These are phyloP conservation scores for Limonium bicolor DNA, from an alignment of 148 eudicot species.

Conservation along the genomic window DNA sequence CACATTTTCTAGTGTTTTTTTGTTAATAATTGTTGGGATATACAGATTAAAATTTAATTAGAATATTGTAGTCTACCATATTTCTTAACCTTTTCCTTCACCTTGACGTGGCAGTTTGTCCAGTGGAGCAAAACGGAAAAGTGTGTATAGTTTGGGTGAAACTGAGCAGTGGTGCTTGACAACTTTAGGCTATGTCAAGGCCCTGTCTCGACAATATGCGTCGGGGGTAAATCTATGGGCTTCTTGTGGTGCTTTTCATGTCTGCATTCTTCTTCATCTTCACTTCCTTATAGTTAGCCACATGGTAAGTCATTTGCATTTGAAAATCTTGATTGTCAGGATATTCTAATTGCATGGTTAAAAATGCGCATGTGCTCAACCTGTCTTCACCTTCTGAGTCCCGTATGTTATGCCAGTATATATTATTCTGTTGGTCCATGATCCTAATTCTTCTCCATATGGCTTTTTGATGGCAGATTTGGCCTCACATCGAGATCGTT, in stretches of 20 bases:
- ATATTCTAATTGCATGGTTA: neutral
- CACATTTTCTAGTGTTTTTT: neutral
- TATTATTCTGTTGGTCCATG: neutral
- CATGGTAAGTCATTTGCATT: neutral
- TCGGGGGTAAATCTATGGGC: slow-evolving; percentile 56
- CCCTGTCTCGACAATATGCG: slow-evolving; percentile 87
- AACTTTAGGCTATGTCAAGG: slow-evolving; percentile 80
- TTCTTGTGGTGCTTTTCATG: too few relatives aligned
- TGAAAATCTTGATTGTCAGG: neutral
- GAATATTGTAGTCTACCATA: neutral
- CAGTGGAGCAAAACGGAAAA: slow-evolving; percentile 28
- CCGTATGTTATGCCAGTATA: neutral
- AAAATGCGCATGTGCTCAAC: too few relatives aligned
- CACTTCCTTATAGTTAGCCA: neutral
- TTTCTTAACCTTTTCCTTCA: too few relatives aligned
- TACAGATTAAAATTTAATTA: neutral
- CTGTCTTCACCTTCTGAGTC: too few relatives aligned
- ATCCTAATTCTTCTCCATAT: too few relatives aligned
- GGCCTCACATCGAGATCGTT: slow-evolving; percentile 73
- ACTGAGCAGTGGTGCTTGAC: slow-evolving; percentile 87
- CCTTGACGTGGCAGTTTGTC: slow-evolving; percentile 22
- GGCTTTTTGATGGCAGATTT: slow-evolving; percentile 32
- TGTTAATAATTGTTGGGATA: too few relatives aligned
- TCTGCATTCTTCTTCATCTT: neutral
- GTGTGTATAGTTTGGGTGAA: slow-evolving; percentile 47